Base-by-base conservation (phyloP, 139 green algal genomes). In the Edaphochlamys debaryana region DNA sequence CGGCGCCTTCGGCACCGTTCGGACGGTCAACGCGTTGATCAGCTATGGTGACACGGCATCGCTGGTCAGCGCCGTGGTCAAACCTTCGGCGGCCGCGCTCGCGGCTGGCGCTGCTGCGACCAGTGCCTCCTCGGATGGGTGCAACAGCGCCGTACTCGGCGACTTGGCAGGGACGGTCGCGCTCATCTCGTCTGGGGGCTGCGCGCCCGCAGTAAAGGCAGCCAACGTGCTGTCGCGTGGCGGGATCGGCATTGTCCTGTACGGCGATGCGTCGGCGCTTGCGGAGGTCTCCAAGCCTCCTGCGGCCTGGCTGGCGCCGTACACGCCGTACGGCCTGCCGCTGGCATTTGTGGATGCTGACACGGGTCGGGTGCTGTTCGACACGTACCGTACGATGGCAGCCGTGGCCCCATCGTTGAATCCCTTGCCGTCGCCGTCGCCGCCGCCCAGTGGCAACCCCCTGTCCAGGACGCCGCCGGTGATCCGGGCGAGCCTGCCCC, bases 161-260 rank as follows among this genome's bases (percentile, higher is more conserved):
- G 40, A 81, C 60, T 5, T 81, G 38, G 37, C 30, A 1, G 75
- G 60, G 19, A 29, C 25, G 40, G 60, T 81, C 15, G 75, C 75
- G 60, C 58, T 81, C 60, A 6, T 81, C 60, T 22, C 40, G 30
- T 60, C 58, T 17, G 75, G 75, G 6, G 75, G 75, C 17, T 81
- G 75, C 41, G 6, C 23, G 8, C 19, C 45, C 0, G 30, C 41
- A 2, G 42, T 42, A 29, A 81, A 81, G 58, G 60, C 48, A 0
- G 42, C 60, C 0, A 45, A 45, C 22, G 75, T 42, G 11, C 36
- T 29, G 22, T 29, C 22, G 27, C 52, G 38, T 20, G 60, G 60
- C 17, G 75, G 40, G 6, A 19, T 50, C 6, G 75, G 75, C 11
- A n/a, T 81, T 25, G 7, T 81, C 3, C 19, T 81, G 75, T 81